A percentile compares a stretch with the other conserved stretches of the same genome.
These are phyloP conservation scores for Lipomyces spencermartinsiae DNA, from an alignment of 805 yeast genomes.

Conservation along the genomic window DNA sequence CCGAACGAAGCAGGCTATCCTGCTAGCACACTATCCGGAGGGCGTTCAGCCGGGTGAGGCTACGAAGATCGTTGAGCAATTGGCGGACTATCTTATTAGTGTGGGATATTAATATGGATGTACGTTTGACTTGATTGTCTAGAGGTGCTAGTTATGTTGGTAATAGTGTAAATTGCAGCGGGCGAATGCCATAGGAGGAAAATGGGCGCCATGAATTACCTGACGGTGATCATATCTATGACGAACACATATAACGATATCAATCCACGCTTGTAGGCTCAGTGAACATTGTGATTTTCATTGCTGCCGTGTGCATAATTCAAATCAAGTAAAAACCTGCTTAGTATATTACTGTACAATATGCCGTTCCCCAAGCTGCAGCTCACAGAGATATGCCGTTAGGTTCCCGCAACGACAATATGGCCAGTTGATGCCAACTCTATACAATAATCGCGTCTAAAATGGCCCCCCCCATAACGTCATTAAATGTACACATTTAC, in stretches of 20 bases:
- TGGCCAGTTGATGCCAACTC: no score
- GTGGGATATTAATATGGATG: conserved; percentile 69
- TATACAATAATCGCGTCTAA: neutral
- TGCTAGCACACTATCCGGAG: conserved; percentile 92
- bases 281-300: neutral
- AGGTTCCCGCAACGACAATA: no score
- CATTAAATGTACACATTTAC: neutral
- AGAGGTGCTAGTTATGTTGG: neutral
- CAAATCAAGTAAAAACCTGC: neutral
- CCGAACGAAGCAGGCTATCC: conserved; percentile 89
- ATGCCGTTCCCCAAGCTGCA: neutral
- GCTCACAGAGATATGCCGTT: neutral
- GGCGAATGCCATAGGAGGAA: neutral
- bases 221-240: neutral
- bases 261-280: neutral
- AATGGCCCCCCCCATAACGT: neutral
- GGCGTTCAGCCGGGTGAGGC: conserved; percentile 95
- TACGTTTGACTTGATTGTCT: neutral
- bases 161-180: neutral
- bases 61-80: conserved; percentile 89
- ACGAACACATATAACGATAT: neutral
- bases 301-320: neutral
- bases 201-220: neutral
- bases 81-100: conserved; percentile 92
- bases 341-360: neutral